Evolutionary conservation across 306 rosid genomes (phyloP), one percentile per base, ranked within the genome.

Genomic region (Clitoria ternatea): DNA sequence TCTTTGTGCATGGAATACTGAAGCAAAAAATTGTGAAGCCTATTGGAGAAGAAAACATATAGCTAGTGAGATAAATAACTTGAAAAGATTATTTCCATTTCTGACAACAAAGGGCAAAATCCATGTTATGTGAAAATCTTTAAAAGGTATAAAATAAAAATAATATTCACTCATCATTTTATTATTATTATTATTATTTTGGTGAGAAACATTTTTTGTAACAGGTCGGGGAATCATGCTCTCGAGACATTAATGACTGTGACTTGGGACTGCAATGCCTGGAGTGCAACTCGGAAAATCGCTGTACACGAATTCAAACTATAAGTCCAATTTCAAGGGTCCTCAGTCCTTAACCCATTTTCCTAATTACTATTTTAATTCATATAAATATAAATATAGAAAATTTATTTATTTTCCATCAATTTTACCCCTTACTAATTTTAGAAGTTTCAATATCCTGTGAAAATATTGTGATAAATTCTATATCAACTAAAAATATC

Each of bases 171-270:
- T 42, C 5, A 7, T 63, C 2, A 42, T 40, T 63, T 7, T 71
- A 17, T 15, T 13, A 15, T 32, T 3, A 6, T 7, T 14, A 13
- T 13, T 30, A n/a, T 13, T 11, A 2, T 9, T 6, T 11, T 40
- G 6, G 6, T 35, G 61, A 35, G 61, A 24, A 73, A 73, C 14
- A 36, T 24, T 50, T 62, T 52, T 11, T n/a, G n/a, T 26, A 24
- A 66, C 55, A 75, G 79, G 62, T 75, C 7, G 79, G 68, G 11
- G 79, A 75, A 32, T 55, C 79, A 55, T 75, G 79, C 8, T 75
- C 74, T 5, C 60, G 52, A 26, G 79, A 75, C 10, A n/a, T 55
- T 23, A 75, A 75, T 24, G 79, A 75, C n/a, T 75, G 79, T 33
- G 79, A 70, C 26, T 19, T 14, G 13, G 79, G 79, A 64, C 56